phyloP scores from a whole-genome alignment of 345 rosid genomes.

The Atalantia buxifolia region DNA sequence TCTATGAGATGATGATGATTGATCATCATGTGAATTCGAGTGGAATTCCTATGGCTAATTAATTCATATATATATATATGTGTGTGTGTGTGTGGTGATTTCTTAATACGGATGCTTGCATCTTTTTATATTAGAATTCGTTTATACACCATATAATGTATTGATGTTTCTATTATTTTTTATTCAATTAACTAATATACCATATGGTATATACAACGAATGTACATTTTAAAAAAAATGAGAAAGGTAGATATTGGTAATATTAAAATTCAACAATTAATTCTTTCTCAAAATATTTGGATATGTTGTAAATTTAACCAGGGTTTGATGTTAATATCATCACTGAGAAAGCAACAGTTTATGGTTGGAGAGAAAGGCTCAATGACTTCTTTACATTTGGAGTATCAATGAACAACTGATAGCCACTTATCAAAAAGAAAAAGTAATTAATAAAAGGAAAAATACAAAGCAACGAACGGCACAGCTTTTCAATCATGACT shows the following conservation, averaged over 20 bases:
- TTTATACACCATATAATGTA: too few relatives aligned
- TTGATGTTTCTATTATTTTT: too few relatives aligned
- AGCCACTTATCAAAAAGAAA: neutral
- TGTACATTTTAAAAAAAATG: too few relatives aligned
- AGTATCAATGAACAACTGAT: neutral
- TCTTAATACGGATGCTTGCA: too few relatives aligned
- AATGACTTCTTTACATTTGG: neutral
- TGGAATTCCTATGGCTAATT: conserved; percentile 27
- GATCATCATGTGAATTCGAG: conserved; percentile 42
- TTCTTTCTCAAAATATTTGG: neutral
- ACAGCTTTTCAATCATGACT: conserved; percentile 11
- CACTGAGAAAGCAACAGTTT: neutral
- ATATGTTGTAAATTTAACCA: neutral
- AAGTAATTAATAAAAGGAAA: neutral
- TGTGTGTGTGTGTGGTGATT: too few relatives aligned
- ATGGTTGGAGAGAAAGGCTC: neutral
- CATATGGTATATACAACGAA: too few relatives aligned
- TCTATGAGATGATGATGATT: conserved; percentile 48
- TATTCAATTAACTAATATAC: too few relatives aligned
- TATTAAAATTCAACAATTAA: neutral
- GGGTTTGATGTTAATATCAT: conserved; percentile 13
- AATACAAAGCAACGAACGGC: conserved; percentile 1
- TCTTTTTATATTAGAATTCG: too few relatives aligned
- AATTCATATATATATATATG: neutral
- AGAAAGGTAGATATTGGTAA: neutral